Conservation (phyloP, 2,329 filamentous ascomycete genomes). For the Ilyonectria robusta region DNA sequence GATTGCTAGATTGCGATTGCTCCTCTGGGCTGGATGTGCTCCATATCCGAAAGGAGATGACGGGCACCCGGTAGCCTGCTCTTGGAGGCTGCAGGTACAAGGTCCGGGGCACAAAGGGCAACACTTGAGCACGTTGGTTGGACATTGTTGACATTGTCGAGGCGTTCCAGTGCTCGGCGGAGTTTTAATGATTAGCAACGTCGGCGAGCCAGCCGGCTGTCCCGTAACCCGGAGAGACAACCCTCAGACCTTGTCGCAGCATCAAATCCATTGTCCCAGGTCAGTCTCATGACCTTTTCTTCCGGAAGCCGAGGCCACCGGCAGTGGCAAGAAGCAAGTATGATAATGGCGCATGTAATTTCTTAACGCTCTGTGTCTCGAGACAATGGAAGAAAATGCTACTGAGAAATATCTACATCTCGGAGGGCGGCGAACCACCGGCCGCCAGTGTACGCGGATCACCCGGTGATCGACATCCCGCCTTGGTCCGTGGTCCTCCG, state of each 20-base stretch:
- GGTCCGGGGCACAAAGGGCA: conserved; percentile 11
- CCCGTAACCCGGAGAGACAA: not conserved
- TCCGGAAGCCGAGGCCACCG: not conserved
- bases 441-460: conserved; percentile 1
- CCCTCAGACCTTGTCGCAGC: not conserved
- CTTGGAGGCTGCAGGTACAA: conserved; percentile 15
- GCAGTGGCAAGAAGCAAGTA: not conserved
- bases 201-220: not conserved
- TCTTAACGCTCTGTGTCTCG: not conserved
- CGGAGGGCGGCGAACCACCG: not conserved
- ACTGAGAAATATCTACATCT: too few species aligned
- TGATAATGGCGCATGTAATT: too few species aligned
- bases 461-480: conserved; percentile 6
- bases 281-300: not conserved
- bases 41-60: conserved; percentile 10
- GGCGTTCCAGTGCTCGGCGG: not conserved
- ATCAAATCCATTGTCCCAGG: not conserved
- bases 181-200: not conserved
- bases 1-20: not conserved
- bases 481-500: not conserved
- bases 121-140: not conserved
- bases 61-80: not conserved
- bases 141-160: not conserved
- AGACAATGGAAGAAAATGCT: not conserved
- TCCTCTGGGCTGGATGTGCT: not conserved